A percentile compares a stretch with the other conserved stretches of the same genome.
These are phyloP conservation scores for Saccharomycopsis fermentans DNA, from an alignment of 805 yeast species.

Conservation along the genomic window DNA sequence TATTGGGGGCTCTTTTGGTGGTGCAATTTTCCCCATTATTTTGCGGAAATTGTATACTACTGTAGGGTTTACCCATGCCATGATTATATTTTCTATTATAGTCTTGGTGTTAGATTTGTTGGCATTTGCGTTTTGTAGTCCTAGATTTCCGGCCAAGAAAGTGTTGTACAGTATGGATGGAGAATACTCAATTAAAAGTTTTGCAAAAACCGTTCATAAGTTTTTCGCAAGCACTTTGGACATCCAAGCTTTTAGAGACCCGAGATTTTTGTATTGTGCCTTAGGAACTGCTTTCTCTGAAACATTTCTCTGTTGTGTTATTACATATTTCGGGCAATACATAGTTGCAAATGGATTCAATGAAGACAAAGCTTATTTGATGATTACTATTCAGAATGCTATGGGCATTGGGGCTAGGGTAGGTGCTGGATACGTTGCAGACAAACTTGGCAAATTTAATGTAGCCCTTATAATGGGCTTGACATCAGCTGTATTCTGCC, in stretches of 20 bases:
- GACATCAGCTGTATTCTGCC: conserved; percentile 27
- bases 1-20: conserved; percentile 44
- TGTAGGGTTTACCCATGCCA: conserved; percentile 46
- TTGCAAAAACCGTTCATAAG: neutral
- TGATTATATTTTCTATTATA: conserved; percentile 39
- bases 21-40: conserved; percentile 38
- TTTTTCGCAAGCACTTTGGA: conserved; percentile 9
- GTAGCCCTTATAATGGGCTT: conserved; percentile 32
- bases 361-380: conserved; percentile 30
- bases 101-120: conserved; percentile 9
- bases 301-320: conserved; percentile 32
- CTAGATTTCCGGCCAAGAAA: conserved; percentile 23
- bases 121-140: conserved; percentile 26
- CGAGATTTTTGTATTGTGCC: conserved; percentile 33
- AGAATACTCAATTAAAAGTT: neutral
- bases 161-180: neutral
- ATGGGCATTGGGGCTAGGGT: conserved; percentile 28
- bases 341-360: conserved; percentile 36
- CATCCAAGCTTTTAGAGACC: conserved; percentile 31
- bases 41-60: conserved; percentile 31
- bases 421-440: conserved; percentile 28
- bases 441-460: conserved; percentile 37
- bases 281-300: conserved; percentile 39
- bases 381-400: conserved; percentile 33
- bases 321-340: conserved; percentile 43